These are phyloP conservation scores for Silene coronaria DNA, from an alignment of 179 eudicot genomes.

Conservation along the genomic window DNA sequence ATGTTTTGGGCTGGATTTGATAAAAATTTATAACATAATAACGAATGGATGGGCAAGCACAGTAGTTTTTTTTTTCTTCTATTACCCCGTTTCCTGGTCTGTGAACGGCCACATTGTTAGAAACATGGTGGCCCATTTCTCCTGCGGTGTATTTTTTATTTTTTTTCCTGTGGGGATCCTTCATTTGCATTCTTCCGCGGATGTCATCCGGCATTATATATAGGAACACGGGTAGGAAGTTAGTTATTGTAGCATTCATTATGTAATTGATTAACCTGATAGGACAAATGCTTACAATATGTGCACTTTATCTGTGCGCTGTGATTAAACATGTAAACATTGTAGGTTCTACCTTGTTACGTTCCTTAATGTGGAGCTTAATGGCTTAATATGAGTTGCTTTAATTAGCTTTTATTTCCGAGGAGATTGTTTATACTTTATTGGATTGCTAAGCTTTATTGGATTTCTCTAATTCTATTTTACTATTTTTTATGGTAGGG, in stretches of 20 bases:
- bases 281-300: neutral
- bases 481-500: slow-evolving; percentile 40
- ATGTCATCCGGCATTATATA: neutral
- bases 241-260: neutral
- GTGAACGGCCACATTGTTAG: neutral
- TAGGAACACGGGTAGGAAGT: neutral
- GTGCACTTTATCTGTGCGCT: neutral
- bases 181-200: neutral
- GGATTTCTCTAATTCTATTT: neutral
- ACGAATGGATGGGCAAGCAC: neutral
- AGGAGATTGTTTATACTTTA: neutral
- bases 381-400: slow-evolving; percentile 6
- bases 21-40: neutral
- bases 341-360: neutral
- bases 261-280: neutral
- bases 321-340: no score
- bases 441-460: neutral
- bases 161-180: neutral
- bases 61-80: neutral
- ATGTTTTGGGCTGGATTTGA: neutral
- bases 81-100: neutral
- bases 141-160: no score
- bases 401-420: neutral
- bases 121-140: neutral
- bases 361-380: neutral